Evolutionary conservation across 2,329 filamentous ascomycete species (phyloP).

Genomic region (Botrytis pseudocinerea): DNA sequence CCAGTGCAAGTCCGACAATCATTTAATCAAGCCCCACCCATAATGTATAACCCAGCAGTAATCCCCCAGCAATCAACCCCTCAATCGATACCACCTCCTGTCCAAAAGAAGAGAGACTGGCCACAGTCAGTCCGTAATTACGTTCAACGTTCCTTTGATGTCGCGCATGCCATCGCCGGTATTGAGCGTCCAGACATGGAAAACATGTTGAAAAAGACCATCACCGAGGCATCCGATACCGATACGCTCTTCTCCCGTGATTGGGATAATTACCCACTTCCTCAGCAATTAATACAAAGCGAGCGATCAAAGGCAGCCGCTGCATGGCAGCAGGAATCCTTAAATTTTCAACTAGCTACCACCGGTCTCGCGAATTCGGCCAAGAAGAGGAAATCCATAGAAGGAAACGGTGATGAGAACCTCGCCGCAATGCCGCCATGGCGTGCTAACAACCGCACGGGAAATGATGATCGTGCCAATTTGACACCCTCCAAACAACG

Average conservation of each 20-base stretch:
- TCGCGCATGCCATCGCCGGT: constrained; percentile 64
- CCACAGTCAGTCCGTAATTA: constrained; percentile 80
- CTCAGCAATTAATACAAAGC: constrained; percentile 73
- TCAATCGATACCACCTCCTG: constrained; percentile 38
- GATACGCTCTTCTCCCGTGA: constrained; percentile 71
- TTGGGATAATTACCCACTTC: constrained; percentile 81
- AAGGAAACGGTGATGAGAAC: constrained; percentile 54
- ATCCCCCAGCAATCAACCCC: constrained; percentile 32
- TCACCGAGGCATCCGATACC: constrained; percentile 76
- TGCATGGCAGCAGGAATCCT: constrained; percentile 38
- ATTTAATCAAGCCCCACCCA: constrained; percentile 39
- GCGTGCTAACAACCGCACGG: constrained; percentile 60
- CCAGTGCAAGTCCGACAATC: constrained; percentile 47
- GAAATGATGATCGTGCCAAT: constrained; percentile 75
- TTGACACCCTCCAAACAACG: constrained; percentile 36
- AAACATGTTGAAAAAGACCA: constrained; percentile 79
- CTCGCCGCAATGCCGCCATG: constrained; percentile 62
- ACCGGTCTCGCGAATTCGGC: constrained; percentile 29
- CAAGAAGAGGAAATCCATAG: constrained; percentile 83
- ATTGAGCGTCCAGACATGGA: constrained; percentile 73
- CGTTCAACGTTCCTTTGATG: constrained; percentile 84
- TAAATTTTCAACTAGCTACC: constrained; percentile 32
- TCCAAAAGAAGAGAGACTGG: constrained; percentile 68
- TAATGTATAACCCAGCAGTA: constrained; percentile 40
- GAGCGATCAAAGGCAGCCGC: constrained; percentile 57